Evolutionary conservation across 257 asterid species (phyloP).

Genomic region (Primulina huaijiensis): DNA sequence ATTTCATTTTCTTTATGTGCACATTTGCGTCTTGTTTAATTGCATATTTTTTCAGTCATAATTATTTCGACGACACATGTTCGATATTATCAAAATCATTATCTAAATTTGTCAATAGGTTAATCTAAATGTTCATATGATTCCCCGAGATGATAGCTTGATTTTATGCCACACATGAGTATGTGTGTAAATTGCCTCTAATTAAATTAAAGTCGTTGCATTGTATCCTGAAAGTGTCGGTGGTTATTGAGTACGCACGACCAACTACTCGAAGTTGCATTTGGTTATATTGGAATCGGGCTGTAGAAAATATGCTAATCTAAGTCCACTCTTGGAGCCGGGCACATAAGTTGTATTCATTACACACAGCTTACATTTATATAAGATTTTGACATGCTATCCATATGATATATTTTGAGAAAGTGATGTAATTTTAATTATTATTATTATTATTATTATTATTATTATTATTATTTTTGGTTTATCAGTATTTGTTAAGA

Average conservation of each 20-base stretch:
- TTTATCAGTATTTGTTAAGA: not conserved
- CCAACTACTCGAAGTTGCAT: not conserved
- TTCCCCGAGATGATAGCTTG: not conserved
- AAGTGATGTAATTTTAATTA: too few species aligned
- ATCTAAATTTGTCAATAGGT: not conserved
- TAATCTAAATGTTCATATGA: not conserved
- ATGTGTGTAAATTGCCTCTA: not conserved
- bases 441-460: too few species aligned
- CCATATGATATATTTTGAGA: not conserved
- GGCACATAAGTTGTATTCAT: not conserved
- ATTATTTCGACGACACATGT: not conserved
- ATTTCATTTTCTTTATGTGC: too few species aligned
- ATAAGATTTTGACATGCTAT: not conserved
- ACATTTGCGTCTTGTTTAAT: not conserved
- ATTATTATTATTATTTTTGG: too few species aligned
- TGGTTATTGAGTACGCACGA: not conserved
- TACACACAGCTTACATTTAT: not conserved
- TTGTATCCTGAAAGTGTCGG: not conserved
- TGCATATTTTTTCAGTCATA: not conserved
- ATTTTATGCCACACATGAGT: not conserved
- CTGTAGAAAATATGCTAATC: not conserved
- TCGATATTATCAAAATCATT: not conserved
- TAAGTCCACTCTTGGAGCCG: not conserved
- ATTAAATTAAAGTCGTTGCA: not conserved
- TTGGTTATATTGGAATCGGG: not conserved